A percentile compares a stretch with the other conserved stretches of the same genome.
Evolutionary conservation across 2,329 filamentous ascomycete genomes (phyloP).

Genomic region (Paecilomyces dactylethromorphus): DNA sequence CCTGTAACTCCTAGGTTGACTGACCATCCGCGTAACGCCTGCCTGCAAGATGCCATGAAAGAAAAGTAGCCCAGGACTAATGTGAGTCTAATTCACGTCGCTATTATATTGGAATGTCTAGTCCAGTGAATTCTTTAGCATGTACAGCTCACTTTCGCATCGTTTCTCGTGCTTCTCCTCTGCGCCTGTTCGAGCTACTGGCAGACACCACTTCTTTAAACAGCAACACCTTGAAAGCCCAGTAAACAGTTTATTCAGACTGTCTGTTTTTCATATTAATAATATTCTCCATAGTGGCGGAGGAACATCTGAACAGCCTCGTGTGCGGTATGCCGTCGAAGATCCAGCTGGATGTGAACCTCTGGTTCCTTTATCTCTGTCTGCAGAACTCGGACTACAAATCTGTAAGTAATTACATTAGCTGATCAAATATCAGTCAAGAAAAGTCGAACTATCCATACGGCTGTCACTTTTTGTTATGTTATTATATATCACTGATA

Average conservation of each 20-base stretch:
- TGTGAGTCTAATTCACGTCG: background rate
- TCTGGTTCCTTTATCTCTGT: slow-evolving; percentile 39
- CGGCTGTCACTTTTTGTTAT: background rate
- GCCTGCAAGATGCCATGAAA: background rate
- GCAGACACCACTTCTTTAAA: background rate
- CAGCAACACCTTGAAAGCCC: background rate
- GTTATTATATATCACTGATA: background rate
- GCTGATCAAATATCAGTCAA: background rate
- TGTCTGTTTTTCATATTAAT: too few species aligned
- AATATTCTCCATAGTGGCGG: background rate
- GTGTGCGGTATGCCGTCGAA: slow-evolving; percentile 28
- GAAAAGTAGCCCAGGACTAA: background rate
- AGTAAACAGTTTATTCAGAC: background rate
- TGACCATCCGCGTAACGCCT: background rate
- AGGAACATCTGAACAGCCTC: background rate
- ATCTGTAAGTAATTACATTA: slow-evolving; percentile 20
- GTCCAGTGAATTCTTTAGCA: background rate
- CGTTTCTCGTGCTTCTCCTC: background rate
- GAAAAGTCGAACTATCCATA: background rate
- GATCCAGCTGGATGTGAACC: slow-evolving; percentile 31
- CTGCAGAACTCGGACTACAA: slow-evolving; percentile 32
- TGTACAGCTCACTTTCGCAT: background rate
- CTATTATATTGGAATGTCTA: background rate
- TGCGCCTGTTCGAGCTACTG: background rate
- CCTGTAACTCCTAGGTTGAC: background rate